Conservation (phyloP, 495 filamentous ascomycete species). For the Rhypophila decipiens region DNA sequence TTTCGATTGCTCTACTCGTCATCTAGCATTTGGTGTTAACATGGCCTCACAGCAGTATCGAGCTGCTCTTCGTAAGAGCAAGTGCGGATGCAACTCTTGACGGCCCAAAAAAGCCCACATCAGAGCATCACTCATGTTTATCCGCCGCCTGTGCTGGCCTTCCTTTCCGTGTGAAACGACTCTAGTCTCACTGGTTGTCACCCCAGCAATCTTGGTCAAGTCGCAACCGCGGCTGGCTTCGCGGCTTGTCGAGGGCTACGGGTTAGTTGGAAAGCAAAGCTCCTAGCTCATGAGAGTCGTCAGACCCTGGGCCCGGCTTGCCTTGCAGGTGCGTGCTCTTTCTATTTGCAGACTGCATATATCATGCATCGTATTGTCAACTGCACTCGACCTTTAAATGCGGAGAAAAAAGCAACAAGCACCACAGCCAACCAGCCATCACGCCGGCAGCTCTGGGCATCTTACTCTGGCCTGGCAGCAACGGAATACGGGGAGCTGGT, state of each 20-base stretch:
- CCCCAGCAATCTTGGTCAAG: too few species aligned
- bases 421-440: background rate
- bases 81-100: background rate
- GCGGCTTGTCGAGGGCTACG: background rate
- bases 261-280: slow-evolving; percentile 6
- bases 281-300: too few species aligned
- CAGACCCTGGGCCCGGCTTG: slow-evolving; percentile 11
- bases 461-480: too few species aligned
- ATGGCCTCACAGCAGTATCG: too few species aligned
- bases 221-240: background rate
- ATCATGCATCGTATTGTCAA: slow-evolving; percentile 15
- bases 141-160: too few species aligned
- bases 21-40: too few species aligned
- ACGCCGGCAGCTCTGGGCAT: background rate
- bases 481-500: too few species aligned
- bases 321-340: slow-evolving; percentile 20
- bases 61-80: too few species aligned
- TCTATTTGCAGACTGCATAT: slow-evolving; percentile 23
- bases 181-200: background rate
- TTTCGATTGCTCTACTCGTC: too few species aligned
- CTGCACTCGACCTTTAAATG: slow-evolving; percentile 10
- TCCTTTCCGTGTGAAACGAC: background rate
- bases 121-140: too few species aligned
- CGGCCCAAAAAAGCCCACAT: background rate
- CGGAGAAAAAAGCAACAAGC: background rate